Percentiles rank a stretch among this genome's conserved stretches.
Evolutionary conservation across 768 basidiomycete genomes (phyloP).

Genomic region (Rickenella mellea): DNA sequence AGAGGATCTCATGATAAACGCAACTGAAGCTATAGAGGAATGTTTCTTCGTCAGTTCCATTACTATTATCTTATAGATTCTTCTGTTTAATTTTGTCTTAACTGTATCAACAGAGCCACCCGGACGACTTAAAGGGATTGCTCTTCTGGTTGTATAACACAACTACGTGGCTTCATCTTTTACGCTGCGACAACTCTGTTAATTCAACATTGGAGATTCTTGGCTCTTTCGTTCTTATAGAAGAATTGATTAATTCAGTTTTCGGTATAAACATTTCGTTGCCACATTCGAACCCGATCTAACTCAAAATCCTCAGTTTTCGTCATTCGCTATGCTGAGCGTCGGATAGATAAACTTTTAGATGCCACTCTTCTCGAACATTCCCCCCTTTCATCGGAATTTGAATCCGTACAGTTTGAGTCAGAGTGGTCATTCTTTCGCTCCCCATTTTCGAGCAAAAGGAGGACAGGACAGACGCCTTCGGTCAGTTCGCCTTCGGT

Average conservation of each 20-base stretch:
- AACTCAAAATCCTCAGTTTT: slow-evolving; percentile 55
- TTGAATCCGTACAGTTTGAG: slow-evolving; percentile 84
- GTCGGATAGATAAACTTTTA: slow-evolving; percentile 77
- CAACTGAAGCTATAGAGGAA: slow-evolving; percentile 87
- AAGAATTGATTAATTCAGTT: slow-evolving; percentile 90
- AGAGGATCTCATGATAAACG: slow-evolving; percentile 85
- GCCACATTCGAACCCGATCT: not conserved
- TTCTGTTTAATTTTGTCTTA: not conserved
- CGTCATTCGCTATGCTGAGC: slow-evolving; percentile 87
- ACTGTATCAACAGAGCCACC: slow-evolving; percentile 43
- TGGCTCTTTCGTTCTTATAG: slow-evolving; percentile 76
- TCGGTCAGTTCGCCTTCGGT: slow-evolving; percentile 14
- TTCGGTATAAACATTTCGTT: slow-evolving; percentile 48
- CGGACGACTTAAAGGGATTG: slow-evolving; percentile 78
- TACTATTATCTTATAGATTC: slow-evolving; percentile 3
- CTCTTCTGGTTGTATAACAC: slow-evolving; percentile 95
- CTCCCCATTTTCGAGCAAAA: slow-evolving; percentile 56
- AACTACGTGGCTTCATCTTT: slow-evolving; percentile 82
- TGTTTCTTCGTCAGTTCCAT: slow-evolving; percentile 71
- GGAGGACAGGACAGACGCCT: slow-evolving; percentile 27
- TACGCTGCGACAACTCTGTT: slow-evolving; percentile 77
- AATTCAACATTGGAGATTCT: slow-evolving; percentile 74
- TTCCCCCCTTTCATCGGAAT: slow-evolving; percentile 64
- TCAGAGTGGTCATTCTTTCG: slow-evolving; percentile 91
- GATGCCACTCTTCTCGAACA: slow-evolving; percentile 80